Evolutionary conservation across 164 flowering plant species (phyloP).

Genomic region (Tetrastigma voinierianum): DNA sequence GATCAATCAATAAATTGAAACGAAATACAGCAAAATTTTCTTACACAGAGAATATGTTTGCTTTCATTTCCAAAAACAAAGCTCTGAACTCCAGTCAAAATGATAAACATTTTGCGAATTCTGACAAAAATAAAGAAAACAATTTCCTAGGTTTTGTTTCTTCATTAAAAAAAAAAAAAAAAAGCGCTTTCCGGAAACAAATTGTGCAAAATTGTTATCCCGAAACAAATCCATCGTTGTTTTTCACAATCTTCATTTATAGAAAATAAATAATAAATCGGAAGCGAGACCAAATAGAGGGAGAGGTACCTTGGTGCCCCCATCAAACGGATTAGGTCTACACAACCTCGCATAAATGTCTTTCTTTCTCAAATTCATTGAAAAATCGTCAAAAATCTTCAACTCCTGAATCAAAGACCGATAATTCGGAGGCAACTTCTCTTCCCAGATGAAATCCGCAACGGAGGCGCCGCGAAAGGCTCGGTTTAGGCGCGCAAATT

Average conservation of each 20-base stretch:
- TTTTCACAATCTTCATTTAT: too few relatives aligned
- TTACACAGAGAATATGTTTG: background rate
- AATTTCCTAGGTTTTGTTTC: too few relatives aligned
- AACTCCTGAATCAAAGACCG: slow-evolving; percentile 7
- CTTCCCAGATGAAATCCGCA: slow-evolving; percentile 55
- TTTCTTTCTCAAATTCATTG: slow-evolving; percentile 23
- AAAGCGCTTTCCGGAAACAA: too few relatives aligned
- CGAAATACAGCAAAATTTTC: background rate
- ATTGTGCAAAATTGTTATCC: too few relatives aligned
- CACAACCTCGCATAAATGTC: slow-evolving; percentile 40
- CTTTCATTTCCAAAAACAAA: background rate
- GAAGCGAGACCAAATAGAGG: background rate
- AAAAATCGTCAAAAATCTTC: slow-evolving; percentile 10
- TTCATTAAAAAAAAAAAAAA: too few relatives aligned
- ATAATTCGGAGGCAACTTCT: slow-evolving; percentile 53
- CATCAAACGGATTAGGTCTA: slow-evolving; percentile 34
- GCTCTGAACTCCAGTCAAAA: too few relatives aligned
- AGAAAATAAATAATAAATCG: background rate
- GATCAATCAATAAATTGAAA: background rate
- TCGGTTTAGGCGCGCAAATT: slow-evolving; percentile 40
- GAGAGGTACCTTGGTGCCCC: slow-evolving; percentile 35
- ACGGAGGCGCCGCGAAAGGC: slow-evolving; percentile 48
- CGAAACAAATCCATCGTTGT: too few relatives aligned
- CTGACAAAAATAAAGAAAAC: too few relatives aligned
- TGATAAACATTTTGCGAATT: too few relatives aligned